Percentiles rank a stretch among this genome's conserved stretches.
These are phyloP conservation scores for Solanum bulbocastanum DNA, from an alignment of 257 asterid genomes.

Conservation along the genomic window DNA sequence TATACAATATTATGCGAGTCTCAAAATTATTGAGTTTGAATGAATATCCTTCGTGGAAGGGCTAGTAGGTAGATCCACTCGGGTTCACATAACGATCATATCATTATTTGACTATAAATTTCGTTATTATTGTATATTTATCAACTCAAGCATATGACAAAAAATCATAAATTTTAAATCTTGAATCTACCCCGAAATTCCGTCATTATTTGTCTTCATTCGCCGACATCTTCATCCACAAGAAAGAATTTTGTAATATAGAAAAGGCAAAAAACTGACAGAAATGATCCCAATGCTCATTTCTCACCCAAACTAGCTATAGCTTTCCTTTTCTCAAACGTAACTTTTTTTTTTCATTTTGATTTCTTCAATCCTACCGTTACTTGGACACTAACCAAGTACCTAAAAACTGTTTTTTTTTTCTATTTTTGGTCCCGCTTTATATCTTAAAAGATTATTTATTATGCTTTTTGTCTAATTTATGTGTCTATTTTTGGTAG, in stretches of 20 bases:
- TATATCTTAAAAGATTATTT: constrained; percentile 10
- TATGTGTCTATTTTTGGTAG: constrained; percentile 5
- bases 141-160: neutral
- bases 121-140: neutral
- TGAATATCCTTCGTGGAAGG: neutral
- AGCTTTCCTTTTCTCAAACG: constrained; percentile 37
- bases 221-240: constrained; percentile 33
- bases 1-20: neutral
- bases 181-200: rapidly evolving
- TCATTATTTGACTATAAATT: neutral
- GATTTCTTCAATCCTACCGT: constrained; percentile 29
- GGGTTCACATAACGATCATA: neutral
- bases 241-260: constrained; percentile 13
- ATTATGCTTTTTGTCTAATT: constrained; percentile 3
- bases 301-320: neutral
- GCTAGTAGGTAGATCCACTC: neutral
- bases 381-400: constrained; percentile 27
- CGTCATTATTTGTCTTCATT: neutral
- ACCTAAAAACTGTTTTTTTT: neutral
- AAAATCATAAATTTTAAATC: neutral
- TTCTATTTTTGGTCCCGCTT: constrained; percentile 16
- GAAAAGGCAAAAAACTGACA: neutral
- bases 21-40: neutral
- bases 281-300: constrained; percentile 16
- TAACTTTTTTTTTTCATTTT: constrained; percentile 16